Evolutionary conservation across 176 grass and related monocot genomes (phyloP).

Genomic region (Oryza glaberrima): DNA sequence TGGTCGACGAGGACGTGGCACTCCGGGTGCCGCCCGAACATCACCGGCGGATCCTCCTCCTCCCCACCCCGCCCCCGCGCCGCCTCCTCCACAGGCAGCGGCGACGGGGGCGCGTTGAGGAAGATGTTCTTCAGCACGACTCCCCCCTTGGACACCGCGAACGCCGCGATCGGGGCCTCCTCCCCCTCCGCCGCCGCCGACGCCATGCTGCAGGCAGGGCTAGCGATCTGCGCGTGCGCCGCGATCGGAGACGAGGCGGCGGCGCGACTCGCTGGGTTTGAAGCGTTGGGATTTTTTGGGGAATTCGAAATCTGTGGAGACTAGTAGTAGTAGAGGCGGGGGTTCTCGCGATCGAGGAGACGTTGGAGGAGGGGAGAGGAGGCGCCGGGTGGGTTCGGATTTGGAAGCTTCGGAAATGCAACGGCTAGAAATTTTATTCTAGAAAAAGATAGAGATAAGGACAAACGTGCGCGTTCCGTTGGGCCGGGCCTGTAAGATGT

Average conservation of each 20-base stretch:
- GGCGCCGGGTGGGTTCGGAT: slow-evolving; percentile 7
- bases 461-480: background rate
- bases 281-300: background rate
- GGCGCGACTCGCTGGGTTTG: background rate
- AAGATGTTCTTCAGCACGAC: slow-evolving; percentile 76
- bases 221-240: background rate
- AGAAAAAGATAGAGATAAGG: background rate
- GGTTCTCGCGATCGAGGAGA: background rate
- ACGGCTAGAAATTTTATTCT: slow-evolving; percentile 28
- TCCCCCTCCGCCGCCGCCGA: slow-evolving; percentile 16
- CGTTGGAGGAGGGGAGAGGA: slow-evolving; percentile 17
- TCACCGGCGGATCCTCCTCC: slow-evolving; percentile 47
- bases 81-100: background rate
- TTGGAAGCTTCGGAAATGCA: background rate
- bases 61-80: background rate
- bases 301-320: slow-evolving; percentile 11
- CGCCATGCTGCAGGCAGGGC: slow-evolving; percentile 5
- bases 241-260: background rate
- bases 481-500: background rate
- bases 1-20: slow-evolving; percentile 85
- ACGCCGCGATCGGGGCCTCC: slow-evolving; percentile 54
- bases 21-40: slow-evolving; percentile 77
- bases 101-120: slow-evolving; percentile 57
- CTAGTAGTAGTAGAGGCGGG: background rate
- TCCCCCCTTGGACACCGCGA: slow-evolving; percentile 76